Evolutionary conservation across 257 asterid genomes (phyloP).

Genomic region (Cordia subcordata): DNA sequence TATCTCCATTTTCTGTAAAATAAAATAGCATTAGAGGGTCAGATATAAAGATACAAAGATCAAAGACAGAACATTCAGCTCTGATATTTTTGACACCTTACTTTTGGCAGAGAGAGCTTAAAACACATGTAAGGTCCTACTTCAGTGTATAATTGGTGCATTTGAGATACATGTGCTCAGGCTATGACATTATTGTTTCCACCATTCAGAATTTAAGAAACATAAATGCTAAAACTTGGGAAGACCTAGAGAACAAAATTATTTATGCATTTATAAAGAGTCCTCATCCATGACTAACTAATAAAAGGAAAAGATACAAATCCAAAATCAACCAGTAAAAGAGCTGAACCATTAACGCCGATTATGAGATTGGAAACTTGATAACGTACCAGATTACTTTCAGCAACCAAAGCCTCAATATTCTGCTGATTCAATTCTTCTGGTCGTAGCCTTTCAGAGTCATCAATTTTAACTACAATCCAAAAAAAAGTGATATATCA

Average conservation of each 20-base stretch:
- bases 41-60: not conserved
- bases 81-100: not conserved
- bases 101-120: no score
- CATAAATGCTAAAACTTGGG: no score
- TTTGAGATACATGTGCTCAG: no score
- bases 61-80: not conserved
- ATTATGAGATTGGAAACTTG: not conserved
- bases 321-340: not conserved
- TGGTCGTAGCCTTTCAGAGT: slow-evolving; percentile 86
- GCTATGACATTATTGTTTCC: no score
- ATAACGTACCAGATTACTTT: slow-evolving; percentile 80
- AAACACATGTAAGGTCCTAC: no score
- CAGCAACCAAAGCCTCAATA: slow-evolving; percentile 98
- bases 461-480: slow-evolving; percentile 51
- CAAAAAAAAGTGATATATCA: slow-evolving; percentile 3
- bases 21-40: not conserved
- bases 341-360: no score
- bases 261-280: no score
- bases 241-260: no score
- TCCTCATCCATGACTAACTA: no score
- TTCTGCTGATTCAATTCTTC: slow-evolving; percentile 96
- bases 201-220: no score
- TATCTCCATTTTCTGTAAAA: slow-evolving; percentile 86
- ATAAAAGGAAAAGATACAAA: not conserved
- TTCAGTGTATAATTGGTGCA: no score